Percentiles rank a stretch among this genome's conserved stretches.
Conservation (phyloP, 495 filamentous ascomycete genomes). For the Oleoguttula mirabilis region DNA sequence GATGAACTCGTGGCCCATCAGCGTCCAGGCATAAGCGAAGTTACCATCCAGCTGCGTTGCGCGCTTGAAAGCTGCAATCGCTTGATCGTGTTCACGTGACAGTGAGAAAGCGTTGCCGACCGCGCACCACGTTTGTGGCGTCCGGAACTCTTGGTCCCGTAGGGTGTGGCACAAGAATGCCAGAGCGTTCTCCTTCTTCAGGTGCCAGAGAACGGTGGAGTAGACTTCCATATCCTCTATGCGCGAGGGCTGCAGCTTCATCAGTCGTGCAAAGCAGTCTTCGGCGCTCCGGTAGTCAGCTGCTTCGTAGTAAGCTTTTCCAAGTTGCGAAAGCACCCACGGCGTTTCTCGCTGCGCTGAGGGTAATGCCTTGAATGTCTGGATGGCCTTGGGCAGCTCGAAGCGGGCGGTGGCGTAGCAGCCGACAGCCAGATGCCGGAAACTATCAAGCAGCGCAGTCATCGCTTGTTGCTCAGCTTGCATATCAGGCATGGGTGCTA, state of each 20-base stretch:
- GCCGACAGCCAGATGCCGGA: constrained; percentile 68
- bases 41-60: constrained; percentile 70
- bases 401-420: constrained; percentile 68
- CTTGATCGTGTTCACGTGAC: constrained; percentile 88
- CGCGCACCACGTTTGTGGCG: constrained; percentile 90
- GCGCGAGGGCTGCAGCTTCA: constrained; percentile 60
- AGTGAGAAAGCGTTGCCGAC: constrained; percentile 92
- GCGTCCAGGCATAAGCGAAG: constrained; percentile 89
- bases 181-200: constrained; percentile 81
- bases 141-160: constrained; percentile 70
- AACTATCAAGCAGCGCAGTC: constrained; percentile 62
- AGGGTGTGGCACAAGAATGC: constrained; percentile 86
- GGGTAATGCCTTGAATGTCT: constrained; percentile 55
- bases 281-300: constrained; percentile 74
- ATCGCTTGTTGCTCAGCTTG: constrained; percentile 55
- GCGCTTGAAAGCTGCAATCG: constrained; percentile 86
- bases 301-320: constrained; percentile 79
- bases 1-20: constrained; percentile 95
- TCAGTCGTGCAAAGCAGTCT: constrained; percentile 66
- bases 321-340: constrained; percentile 87
- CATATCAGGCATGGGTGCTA: constrained; percentile 12
- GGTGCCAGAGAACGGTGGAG: constrained; percentile 92
- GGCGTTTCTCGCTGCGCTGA: constrained; percentile 76
- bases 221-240: constrained; percentile 94
- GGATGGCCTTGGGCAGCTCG: constrained; percentile 61